Conservation (phyloP, 2,329 filamentous ascomycete species). For the Penicillium brasilianum region DNA sequence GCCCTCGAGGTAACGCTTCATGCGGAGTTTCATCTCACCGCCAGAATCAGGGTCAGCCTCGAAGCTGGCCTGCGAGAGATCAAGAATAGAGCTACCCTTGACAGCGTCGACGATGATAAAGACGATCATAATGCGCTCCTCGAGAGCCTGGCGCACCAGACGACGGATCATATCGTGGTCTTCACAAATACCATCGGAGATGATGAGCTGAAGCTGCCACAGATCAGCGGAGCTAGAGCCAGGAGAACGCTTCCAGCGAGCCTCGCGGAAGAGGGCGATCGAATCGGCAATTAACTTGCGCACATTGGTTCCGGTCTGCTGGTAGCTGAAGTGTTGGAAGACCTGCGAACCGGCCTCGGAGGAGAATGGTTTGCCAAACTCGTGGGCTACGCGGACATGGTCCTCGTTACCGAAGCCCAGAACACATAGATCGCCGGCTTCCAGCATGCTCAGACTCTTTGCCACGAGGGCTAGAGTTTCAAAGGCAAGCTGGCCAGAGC, state of each 20-base stretch:
- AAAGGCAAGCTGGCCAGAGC: conserved; percentile 79
- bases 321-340: conserved; percentile 82
- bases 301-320: conserved; percentile 86
- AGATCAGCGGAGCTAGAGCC: conserved; percentile 68
- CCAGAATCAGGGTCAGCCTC: conserved; percentile 64
- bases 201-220: conserved; percentile 92
- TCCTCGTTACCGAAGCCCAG: conserved; percentile 79
- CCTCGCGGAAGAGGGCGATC: conserved; percentile 80
- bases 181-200: conserved; percentile 92
- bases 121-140: conserved; percentile 96
- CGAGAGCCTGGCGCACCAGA: conserved; percentile 83
- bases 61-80: conserved; percentile 86
- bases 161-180: conserved; percentile 83
- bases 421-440: conserved; percentile 91
- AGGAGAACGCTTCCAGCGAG: conserved; percentile 64
- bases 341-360: conserved; percentile 81
- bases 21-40: conserved; percentile 71
- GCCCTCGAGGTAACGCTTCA: conserved; percentile 88
- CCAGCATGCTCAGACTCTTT: conserved; percentile 85
- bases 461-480: conserved; percentile 93
- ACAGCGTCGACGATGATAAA: conserved; percentile 90
- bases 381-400: conserved; percentile 80
- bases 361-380: conserved; percentile 80
- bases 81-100: conserved; percentile 68
- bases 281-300: conserved; percentile 75